These are phyloP conservation scores for Colletotrichum sp. DNA, from an alignment of 2,329 filamentous ascomycete genomes.

Conservation along the genomic window DNA sequence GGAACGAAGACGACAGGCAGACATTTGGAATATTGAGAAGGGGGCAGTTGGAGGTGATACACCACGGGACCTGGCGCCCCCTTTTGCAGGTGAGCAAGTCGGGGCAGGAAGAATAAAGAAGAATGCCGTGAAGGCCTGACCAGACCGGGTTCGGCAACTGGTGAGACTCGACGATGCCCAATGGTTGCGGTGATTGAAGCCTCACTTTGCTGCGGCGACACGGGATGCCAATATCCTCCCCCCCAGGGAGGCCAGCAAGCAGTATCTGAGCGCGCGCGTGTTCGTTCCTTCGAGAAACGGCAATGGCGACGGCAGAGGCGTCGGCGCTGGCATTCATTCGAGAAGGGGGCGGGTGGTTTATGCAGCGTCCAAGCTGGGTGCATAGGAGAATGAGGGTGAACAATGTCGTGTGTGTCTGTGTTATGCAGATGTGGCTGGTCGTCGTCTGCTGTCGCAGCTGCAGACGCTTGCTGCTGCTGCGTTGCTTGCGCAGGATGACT, in stretches of 20 bases:
- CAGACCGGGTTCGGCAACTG: slow-evolving; percentile 5
- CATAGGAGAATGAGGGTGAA: not conserved
- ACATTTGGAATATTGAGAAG: slow-evolving; percentile 15
- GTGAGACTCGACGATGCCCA: slow-evolving; percentile 20
- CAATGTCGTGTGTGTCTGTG: not conserved
- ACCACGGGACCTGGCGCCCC: not conserved
- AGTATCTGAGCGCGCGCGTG: not conserved
- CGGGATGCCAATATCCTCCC: not conserved
- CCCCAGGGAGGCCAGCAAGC: not conserved
- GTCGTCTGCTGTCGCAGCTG: not conserved
- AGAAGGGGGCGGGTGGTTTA: not conserved
- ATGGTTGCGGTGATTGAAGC: slow-evolving; percentile 5
- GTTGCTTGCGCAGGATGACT: not conserved
- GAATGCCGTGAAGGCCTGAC: not conserved
- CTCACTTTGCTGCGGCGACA: slow-evolving; percentile 8
- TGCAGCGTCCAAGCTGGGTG: not conserved
- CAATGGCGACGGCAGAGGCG: not conserved
- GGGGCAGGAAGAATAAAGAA: not conserved
- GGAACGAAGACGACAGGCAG: not conserved
- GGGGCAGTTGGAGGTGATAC: not conserved
- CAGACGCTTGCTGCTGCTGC: not conserved
- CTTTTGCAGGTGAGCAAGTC: not conserved
- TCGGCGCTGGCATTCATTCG: not conserved
- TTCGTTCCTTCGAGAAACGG: not conserved
- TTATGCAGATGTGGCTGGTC: not conserved